Base-by-base conservation (phyloP, 1,284 basidiomycete genomes). In the Cryptococcus sp. region DNA sequence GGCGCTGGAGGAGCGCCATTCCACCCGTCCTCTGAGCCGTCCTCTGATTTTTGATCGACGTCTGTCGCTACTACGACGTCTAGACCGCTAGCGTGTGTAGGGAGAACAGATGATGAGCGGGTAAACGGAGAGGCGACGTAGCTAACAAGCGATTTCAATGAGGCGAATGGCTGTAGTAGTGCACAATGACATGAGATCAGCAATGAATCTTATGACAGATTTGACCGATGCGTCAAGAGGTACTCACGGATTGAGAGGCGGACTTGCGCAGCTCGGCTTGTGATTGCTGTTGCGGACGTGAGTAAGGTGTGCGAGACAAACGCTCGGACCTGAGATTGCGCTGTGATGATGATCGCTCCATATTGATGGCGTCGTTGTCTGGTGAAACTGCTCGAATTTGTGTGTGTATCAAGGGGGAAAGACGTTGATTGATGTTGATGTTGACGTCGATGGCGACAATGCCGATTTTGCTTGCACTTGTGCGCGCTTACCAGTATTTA, bases 1-100 rank as follows among this genome's bases (percentile, higher is more conserved):
- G 16, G 45, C 0, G 44, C 46, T 0, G 72, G 71, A 3, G 64
- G 58, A 26, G 64, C 55, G 7, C 74, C 75, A 47, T 70, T 65
- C 74, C 74, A 77, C 19, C 62, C 64, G 51, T 77, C 75, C 47
- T 77, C 74, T 39, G 69, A 71, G 2, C 74, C 75, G 15, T 73
- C 73, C 37, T 73, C 68, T 0, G 74, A 74, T 20, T 49, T 56
- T 41, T 63, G 59, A 23, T 72, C 68, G 19, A 50, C 50, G 29
- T 64, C 59, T 5, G 55, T 48, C 13, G 22, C 44, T 11, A 43
- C 39, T 8, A 50, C 50, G 7, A 60, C 17, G 29, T 55, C 55
- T 13, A 41, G 22, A 7, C 52, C 57, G 16, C 60, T 66, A 3
- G 41, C 15, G 40, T 46, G 54, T 15, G 55, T 54, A 10, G 70